Conservation (phyloP, 2,329 filamentous ascomycete genomes). For the Coniochaeta sp. region DNA sequence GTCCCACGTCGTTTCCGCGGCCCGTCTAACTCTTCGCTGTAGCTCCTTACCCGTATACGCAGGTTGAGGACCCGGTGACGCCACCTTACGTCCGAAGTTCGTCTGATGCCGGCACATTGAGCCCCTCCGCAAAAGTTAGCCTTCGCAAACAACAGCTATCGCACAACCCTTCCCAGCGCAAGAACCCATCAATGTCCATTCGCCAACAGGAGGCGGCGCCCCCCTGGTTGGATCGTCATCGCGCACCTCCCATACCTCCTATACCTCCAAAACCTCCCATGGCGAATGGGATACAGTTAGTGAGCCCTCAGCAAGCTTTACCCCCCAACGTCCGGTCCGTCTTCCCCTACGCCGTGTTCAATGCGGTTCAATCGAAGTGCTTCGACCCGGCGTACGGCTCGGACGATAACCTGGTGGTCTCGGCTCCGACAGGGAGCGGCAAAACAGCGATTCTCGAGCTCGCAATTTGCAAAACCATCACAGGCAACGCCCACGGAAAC, state of each 20-base stretch:
- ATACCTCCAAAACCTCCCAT: conserved; percentile 7
- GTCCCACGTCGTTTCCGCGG: background rate
- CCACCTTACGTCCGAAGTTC: background rate
- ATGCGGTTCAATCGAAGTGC: conserved; percentile 76
- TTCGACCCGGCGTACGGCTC: conserved; percentile 60
- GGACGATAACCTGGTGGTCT: conserved; percentile 70
- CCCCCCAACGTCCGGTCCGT: conserved; percentile 58
- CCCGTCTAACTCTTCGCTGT: background rate
- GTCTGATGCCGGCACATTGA: conserved; percentile 8
- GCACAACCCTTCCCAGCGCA: background rate
- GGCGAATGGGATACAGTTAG: conserved; percentile 30
- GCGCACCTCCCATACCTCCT: conserved; percentile 24
- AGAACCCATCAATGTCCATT: background rate
- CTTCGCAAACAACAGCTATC: conserved; percentile 5
- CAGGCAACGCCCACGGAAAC: conserved; percentile 43
- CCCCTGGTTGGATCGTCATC: conserved; percentile 6
- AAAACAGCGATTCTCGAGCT: conserved; percentile 80
- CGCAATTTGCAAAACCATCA: conserved; percentile 67
- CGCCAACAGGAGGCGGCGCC: background rate
- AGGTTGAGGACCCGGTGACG: background rate
- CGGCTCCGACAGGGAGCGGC: conserved; percentile 77
- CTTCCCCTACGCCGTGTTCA: conserved; percentile 71
- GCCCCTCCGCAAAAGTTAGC: conserved; percentile 8
- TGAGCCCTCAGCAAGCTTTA: conserved; percentile 42
- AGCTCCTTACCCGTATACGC: background rate